These are phyloP conservation scores for Porodaedalea pini DNA, from an alignment of 1,284 basidiomycete genomes.

Conservation along the genomic window DNA sequence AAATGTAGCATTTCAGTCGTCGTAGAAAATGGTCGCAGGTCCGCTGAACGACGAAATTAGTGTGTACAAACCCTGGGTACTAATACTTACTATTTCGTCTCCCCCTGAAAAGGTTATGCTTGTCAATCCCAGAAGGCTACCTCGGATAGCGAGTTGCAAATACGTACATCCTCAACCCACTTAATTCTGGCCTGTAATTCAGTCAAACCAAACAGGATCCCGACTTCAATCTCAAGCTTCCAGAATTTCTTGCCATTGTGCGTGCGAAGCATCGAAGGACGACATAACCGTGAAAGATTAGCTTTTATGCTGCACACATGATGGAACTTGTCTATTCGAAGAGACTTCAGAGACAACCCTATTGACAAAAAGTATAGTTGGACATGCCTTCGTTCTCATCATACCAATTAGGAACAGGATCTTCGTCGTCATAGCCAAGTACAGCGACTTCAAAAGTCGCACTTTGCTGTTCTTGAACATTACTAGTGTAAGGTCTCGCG, in stretches of 20 bases:
- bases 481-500: not conserved
- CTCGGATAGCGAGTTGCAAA: not conserved
- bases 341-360: not conserved
- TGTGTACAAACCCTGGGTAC: not conserved
- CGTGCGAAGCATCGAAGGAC: slow-evolving; percentile 48
- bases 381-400: slow-evolving; percentile 15
- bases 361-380: slow-evolving; percentile 39
- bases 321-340: slow-evolving; percentile 25
- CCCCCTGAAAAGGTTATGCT: slow-evolving; percentile 39
- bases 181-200: slow-evolving; percentile 77
- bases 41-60: slow-evolving; percentile 44
- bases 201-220: slow-evolving; percentile 75
- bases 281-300: slow-evolving; percentile 61
- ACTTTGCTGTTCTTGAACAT: not conserved
- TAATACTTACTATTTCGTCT: slow-evolving; percentile 55
- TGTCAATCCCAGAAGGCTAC: not conserved
- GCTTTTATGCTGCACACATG: slow-evolving; percentile 72
- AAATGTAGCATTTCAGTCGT: not conserved
- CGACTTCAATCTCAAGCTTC: slow-evolving; percentile 75
- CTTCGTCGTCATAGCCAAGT: slow-evolving; percentile 3
- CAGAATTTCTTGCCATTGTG: slow-evolving; percentile 62
- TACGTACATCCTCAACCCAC: slow-evolving; percentile 68
- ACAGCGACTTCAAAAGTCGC: not conserved
- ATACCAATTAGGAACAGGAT: slow-evolving; percentile 10
- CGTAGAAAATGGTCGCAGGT: slow-evolving; percentile 65